These are phyloP conservation scores for Ceratocystis destructans DNA, from an alignment of 2,329 filamentous ascomycete genomes.

Conservation along the genomic window DNA sequence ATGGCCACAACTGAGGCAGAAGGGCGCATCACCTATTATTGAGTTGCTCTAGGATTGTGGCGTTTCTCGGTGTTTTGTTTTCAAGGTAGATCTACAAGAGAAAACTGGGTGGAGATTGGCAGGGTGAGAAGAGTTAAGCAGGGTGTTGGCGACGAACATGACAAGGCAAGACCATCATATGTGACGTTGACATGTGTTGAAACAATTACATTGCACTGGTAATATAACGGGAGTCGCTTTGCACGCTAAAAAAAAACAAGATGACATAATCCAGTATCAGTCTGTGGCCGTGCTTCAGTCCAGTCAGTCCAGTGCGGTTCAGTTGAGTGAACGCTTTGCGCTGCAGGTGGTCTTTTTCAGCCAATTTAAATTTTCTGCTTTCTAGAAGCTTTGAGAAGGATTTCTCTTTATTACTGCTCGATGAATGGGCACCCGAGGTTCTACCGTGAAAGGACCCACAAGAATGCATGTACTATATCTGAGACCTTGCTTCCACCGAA, in stretches of 20 bases:
- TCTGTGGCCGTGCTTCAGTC: too few species aligned
- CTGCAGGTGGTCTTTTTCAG: not conserved
- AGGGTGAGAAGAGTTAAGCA: too few species aligned
- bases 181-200: too few species aligned
- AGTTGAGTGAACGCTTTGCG: conserved; percentile 1
- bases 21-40: too few species aligned
- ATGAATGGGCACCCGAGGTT: not conserved
- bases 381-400: conserved; percentile 8
- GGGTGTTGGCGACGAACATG: too few species aligned
- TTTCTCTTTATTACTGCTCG: not conserved
- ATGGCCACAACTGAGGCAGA: not conserved
- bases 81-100: not conserved
- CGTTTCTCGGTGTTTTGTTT: not conserved
- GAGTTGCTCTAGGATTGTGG: not conserved
- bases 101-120: not conserved
- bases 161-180: too few species aligned
- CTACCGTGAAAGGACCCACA: not conserved
- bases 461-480: not conserved
- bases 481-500: not conserved
- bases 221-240: too few species aligned
- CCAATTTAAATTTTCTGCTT: not conserved
- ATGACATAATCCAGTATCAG: too few species aligned
- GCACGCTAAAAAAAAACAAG: too few species aligned
- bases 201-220: too few species aligned
- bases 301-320: too few species aligned